These are phyloP conservation scores for Aspergillus sp. DNA, from an alignment of 2,329 filamentous ascomycete species.

Conservation along the genomic window DNA sequence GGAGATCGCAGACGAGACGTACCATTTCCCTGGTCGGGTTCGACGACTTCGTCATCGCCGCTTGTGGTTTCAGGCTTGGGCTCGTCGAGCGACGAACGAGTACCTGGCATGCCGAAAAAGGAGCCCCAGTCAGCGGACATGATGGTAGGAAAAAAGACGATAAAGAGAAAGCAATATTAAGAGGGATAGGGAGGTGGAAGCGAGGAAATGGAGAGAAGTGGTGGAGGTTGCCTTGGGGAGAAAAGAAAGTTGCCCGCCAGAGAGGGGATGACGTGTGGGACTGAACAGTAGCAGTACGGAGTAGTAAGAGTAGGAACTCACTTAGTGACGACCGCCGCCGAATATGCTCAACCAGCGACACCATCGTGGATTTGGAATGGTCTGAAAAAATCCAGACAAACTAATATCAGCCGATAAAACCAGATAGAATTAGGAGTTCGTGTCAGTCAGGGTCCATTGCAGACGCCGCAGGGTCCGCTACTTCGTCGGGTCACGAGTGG, in stretches of 20 bases:
- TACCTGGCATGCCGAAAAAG: constrained; percentile 33
- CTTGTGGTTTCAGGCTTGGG: constrained; percentile 35
- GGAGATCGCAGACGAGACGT: constrained; percentile 31
- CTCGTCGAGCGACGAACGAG: constrained; percentile 59
- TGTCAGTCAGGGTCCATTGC: neutral
- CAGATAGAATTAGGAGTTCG: neutral
- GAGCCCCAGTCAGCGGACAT: constrained; percentile 28
- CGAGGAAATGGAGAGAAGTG: neutral
- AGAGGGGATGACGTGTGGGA: constrained; percentile 18
- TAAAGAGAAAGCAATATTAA: neutral
- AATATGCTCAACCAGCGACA: constrained; percentile 30
- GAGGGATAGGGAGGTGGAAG: neutral
- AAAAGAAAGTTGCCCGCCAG: constrained; percentile 4
- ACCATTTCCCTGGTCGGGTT: constrained; percentile 94
- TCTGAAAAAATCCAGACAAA: neutral
- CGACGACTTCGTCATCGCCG: constrained; percentile 76
- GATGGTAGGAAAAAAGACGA: constrained; percentile 5
- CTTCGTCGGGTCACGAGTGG: neutral
- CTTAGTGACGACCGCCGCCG: constrained; percentile 37
- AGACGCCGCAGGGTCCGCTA: neutral
- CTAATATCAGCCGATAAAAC: too few relatives aligned
- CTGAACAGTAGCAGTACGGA: neutral
- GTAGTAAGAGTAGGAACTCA: constrained; percentile 22
- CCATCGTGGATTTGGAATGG: neutral
- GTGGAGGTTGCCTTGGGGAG: constrained; percentile 8